These are phyloP conservation scores for Globisporangium parvum DNA, from an alignment of 352 stramenopile genomes.

Conservation along the genomic window DNA sequence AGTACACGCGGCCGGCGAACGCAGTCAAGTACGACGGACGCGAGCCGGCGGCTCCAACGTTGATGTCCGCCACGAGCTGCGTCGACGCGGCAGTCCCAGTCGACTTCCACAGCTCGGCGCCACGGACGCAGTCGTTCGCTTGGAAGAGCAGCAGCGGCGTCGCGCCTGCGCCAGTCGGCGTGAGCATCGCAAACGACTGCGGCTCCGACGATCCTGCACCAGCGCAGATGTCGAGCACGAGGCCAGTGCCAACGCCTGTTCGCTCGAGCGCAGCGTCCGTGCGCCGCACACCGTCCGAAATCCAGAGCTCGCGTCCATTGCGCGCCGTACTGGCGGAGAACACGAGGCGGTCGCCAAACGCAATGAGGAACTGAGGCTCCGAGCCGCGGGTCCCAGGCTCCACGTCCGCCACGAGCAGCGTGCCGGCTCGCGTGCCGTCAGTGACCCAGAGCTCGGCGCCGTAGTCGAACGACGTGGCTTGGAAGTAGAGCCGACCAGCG, in stretches of 20 bases:
- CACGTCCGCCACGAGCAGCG: conserved; percentile 50
- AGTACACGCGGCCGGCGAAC: conserved; percentile 46
- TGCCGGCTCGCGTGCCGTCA: conserved; percentile 51
- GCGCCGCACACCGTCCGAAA: conserved; percentile 35
- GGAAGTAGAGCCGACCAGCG: conserved; percentile 52
- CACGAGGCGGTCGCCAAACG: conserved; percentile 29
- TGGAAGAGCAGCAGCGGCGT: conserved; percentile 60
- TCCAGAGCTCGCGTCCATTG: conserved; percentile 54
- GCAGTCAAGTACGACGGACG: conserved; percentile 44
- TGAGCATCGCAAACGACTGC: conserved; percentile 33
- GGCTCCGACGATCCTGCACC: conserved; percentile 46
- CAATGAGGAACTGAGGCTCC: conserved; percentile 29
- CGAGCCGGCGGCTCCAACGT: conserved; percentile 30
- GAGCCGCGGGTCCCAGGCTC: conserved; percentile 36
- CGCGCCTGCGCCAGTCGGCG: not conserved
- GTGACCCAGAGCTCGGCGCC: conserved; percentile 75
- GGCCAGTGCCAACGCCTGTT: conserved; percentile 19
- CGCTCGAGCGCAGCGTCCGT: conserved; percentile 25
- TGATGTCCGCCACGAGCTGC: conserved; percentile 57
- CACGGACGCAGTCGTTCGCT: conserved; percentile 76
- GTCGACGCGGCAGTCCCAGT: conserved; percentile 50
- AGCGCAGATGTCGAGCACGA: conserved; percentile 60
- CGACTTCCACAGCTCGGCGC: conserved; percentile 75
- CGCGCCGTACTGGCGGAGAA: conserved; percentile 42
- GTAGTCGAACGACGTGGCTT: conserved; percentile 38